Percentiles rank a stretch among this genome's conserved stretches.
Conservation (phyloP, 1,139 yeast genomes). For the Torulaspora pretoriensis region DNA sequence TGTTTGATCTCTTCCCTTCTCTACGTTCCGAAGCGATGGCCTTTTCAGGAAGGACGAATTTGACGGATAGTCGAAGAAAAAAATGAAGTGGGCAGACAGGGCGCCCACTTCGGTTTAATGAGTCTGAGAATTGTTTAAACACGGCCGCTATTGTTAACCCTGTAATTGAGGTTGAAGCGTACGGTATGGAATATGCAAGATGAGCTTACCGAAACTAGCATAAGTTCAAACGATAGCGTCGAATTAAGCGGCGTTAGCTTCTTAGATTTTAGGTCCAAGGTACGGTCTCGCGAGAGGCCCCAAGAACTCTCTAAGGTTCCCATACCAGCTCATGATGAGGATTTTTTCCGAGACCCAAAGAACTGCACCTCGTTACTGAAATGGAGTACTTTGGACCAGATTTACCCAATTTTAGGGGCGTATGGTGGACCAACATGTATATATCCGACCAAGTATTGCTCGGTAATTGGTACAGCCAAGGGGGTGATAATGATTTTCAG, state of each 20-base stretch:
- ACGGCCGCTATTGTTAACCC: background rate
- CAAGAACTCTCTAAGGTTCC: background rate
- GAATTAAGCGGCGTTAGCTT: conserved; percentile 9
- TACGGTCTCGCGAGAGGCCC: conserved; percentile 11
- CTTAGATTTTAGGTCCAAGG: conserved; percentile 14
- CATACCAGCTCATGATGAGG: background rate
- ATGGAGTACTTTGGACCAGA: conserved; percentile 27
- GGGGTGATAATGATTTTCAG: conserved; percentile 32
- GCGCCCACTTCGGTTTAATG: no score
- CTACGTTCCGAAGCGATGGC: background rate
- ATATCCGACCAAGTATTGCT: conserved; percentile 26
- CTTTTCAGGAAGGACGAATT: no score
- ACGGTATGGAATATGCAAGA: conserved; percentile 17
- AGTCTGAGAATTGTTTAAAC: no score
- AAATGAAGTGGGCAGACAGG: background rate
- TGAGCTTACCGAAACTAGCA: conserved; percentile 9
- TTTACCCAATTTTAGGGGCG: conserved; percentile 27
- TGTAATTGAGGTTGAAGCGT: background rate
- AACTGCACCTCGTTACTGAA: conserved; percentile 16
- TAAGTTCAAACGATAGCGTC: conserved; percentile 8
- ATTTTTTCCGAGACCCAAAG: conserved; percentile 8
- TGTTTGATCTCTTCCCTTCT: background rate
- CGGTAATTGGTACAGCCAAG: conserved; percentile 32
- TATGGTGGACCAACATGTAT: conserved; percentile 33
- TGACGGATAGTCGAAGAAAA: no score